A percentile compares a stretch with the other conserved stretches of the same genome.
phyloP scores from a whole-genome alignment of 805 yeast species.

The Wickerhamomyces sydowiorum region DNA sequence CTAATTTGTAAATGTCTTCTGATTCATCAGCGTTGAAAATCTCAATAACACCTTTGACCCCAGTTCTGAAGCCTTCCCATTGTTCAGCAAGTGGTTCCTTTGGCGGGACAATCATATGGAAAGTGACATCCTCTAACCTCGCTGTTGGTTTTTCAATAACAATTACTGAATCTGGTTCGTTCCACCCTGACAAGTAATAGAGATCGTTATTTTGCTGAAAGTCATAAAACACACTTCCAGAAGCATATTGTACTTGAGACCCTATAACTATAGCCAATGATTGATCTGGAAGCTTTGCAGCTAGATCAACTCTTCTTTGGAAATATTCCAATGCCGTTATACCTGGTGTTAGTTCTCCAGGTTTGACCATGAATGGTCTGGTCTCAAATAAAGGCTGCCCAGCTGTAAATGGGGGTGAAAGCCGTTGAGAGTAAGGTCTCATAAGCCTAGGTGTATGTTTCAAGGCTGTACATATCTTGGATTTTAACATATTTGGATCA shows the following conservation, averaged over 20 bases:
- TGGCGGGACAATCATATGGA: constrained; percentile 84
- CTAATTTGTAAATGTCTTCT: constrained; percentile 40
- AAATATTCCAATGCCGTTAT: constrained; percentile 80
- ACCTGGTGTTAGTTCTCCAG: constrained; percentile 86
- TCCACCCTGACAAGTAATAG: constrained; percentile 85
- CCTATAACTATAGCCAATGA: constrained; percentile 77
- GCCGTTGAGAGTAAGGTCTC: constrained; percentile 8
- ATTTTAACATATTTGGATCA: not conserved
- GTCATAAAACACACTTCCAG: constrained; percentile 87
- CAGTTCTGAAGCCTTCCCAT: constrained; percentile 96
- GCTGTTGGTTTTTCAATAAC: constrained; percentile 56
- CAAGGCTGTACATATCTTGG: not conserved
- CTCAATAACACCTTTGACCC: constrained; percentile 74
- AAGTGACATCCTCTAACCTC: constrained; percentile 45
- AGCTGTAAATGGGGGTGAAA: constrained; percentile 32
- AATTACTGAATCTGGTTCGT: constrained; percentile 78
- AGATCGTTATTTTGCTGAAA: constrained; percentile 92
- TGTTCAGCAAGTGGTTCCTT: constrained; percentile 71
- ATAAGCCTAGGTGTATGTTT: not conserved
- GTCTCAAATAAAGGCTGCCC: constrained; percentile 92
- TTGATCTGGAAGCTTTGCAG: constrained; percentile 49
- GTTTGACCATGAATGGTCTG: constrained; percentile 63
- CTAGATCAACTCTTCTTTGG: constrained; percentile 58
- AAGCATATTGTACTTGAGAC: constrained; percentile 64
- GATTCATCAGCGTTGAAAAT: constrained; percentile 85